Conservation (phyloP, 192 early-diverging fungal species). For the Backusella liffmaniae region DNA sequence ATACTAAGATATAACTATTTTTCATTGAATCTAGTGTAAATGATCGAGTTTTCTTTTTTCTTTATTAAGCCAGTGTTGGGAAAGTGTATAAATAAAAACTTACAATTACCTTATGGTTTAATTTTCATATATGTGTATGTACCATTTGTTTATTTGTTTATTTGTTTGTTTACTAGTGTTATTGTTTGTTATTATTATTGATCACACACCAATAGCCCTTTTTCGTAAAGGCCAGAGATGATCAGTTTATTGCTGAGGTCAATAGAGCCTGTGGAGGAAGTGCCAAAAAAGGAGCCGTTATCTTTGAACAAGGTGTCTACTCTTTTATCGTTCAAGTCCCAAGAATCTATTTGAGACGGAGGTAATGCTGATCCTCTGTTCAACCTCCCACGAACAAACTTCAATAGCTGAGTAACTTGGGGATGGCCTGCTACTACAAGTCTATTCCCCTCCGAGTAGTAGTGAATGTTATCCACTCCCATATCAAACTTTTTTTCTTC, state of each 20-base stretch:
- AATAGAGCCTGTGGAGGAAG: constrained; percentile 16
- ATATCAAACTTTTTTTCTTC: constrained; percentile 9
- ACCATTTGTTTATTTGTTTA: background rate
- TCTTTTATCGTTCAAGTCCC: constrained; percentile 9
- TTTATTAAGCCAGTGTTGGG: background rate
- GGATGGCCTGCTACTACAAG: constrained; percentile 35
- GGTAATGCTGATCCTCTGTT: constrained; percentile 1
- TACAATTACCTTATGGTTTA: background rate
- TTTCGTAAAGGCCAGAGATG: constrained; percentile 10
- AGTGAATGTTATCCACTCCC: constrained; percentile 33
- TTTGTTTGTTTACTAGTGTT: background rate
- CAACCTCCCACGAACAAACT: background rate
- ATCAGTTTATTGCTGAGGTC: background rate
- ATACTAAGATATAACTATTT: background rate
- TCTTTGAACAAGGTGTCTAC: constrained; percentile 14
- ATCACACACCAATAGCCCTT: constrained; percentile 14
- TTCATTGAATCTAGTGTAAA: background rate
- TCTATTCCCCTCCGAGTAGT: background rate
- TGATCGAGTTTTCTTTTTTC: background rate
- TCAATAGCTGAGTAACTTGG: constrained; percentile 11
- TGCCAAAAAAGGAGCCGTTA: constrained; percentile 13
- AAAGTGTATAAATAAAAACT: constrained; percentile 12
- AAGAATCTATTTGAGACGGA: constrained; percentile 22
- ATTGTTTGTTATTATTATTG: background rate
- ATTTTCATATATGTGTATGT: background rate